These are phyloP conservation scores for Zygnema circumcarinatum DNA, from an alignment of 139 green algal genomes.

Conservation along the genomic window DNA sequence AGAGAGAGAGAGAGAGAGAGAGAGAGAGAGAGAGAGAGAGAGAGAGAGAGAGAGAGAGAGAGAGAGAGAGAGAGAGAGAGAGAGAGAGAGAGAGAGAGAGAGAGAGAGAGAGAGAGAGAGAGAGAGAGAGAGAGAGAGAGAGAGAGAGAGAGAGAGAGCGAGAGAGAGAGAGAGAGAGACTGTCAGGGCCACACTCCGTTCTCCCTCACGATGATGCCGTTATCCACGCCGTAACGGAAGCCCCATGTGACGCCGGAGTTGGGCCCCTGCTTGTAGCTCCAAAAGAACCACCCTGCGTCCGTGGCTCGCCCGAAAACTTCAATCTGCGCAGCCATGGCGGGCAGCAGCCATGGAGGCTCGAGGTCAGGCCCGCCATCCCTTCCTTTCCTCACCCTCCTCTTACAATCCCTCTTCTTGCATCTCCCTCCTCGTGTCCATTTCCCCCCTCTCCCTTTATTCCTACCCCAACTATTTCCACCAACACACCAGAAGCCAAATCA, in stretches of 20 bases:
- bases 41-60: too few species aligned
- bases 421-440: too few species aligned
- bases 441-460: background rate
- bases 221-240: background rate
- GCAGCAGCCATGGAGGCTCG: background rate
- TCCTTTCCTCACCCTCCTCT: too few species aligned
- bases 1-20: too few species aligned
- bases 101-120: too few species aligned
- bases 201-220: background rate
- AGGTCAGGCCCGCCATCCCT: background rate
- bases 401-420: too few species aligned
- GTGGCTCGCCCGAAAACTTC: background rate
- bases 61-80: too few species aligned
- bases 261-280: background rate
- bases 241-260: background rate
- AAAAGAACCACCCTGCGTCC: conserved; percentile 18
- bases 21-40: too few species aligned
- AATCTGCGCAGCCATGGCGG: background rate
- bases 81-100: too few species aligned
- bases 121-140: too few species aligned
- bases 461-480: background rate
- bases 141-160: too few species aligned
- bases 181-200: background rate
- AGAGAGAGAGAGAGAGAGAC: too few species aligned
- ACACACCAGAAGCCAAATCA: background rate